Evolutionary conservation across 805 yeast species (phyloP).

Genomic region (Wickerhamomyces bovis): DNA sequence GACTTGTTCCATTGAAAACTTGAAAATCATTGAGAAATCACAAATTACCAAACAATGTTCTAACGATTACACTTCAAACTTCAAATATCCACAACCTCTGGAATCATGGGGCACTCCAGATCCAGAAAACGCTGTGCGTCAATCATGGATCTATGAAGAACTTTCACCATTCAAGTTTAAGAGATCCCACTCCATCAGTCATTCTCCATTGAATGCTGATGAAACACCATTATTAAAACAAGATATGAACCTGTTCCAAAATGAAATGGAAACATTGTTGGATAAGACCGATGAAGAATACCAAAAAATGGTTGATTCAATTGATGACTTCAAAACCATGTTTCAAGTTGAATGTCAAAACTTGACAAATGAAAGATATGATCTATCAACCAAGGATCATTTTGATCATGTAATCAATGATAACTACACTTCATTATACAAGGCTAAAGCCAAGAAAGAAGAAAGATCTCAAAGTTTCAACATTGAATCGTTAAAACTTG

Average conservation of each 20-base stretch:
- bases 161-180: slow-evolving; percentile 5
- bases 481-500: background rate
- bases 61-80: slow-evolving; percentile 7
- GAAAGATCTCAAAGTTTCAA: slow-evolving; percentile 7
- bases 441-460: slow-evolving; percentile 10
- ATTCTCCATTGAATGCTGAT: slow-evolving; percentile 4
- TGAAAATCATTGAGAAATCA: slow-evolving; percentile 17
- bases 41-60: slow-evolving; percentile 19
- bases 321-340: slow-evolving; percentile 10
- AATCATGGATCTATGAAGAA: slow-evolving; percentile 22
- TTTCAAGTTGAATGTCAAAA: background rate
- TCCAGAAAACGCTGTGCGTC: slow-evolving; percentile 16
- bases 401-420: slow-evolving; percentile 10
- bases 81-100: slow-evolving; percentile 2
- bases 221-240: slow-evolving; percentile 5
- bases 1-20: slow-evolving; percentile 17
- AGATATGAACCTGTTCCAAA: slow-evolving; percentile 8
- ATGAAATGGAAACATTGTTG: slow-evolving; percentile 8
- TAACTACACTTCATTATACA: slow-evolving; percentile 13
- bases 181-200: slow-evolving; percentile 6
- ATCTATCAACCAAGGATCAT: background rate
- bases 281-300: slow-evolving; percentile 4
- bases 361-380: background rate
- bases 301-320: slow-evolving; percentile 5
- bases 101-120: slow-evolving; percentile 21